Conservation (phyloP, 441 rosid species). For the Mallotus japonicus region DNA sequence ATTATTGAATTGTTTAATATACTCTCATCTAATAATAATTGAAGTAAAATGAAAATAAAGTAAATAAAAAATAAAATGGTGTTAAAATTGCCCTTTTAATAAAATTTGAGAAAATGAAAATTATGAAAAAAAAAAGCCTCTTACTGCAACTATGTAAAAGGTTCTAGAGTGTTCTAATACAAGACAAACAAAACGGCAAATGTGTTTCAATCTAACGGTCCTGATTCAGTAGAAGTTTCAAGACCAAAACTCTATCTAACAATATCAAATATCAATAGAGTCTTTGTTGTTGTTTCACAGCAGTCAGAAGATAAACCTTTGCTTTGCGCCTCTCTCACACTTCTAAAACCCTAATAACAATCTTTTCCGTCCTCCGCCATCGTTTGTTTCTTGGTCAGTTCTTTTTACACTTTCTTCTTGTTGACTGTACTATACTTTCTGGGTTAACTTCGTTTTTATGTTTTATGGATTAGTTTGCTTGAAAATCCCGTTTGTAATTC, state of each 20-base stretch:
- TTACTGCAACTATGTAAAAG: background rate
- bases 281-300: background rate
- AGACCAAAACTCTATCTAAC: conserved; percentile 21
- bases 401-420: background rate
- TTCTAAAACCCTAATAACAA: conserved; percentile 11
- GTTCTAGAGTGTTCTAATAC: conserved; percentile 45
- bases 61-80: too few relatives aligned
- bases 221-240: conserved; percentile 38
- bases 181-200: conserved; percentile 8
- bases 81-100: too few relatives aligned
- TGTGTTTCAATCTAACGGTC: conserved; percentile 33
- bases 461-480: background rate
- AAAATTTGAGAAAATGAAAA: too few relatives aligned
- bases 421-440: background rate
- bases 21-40: too few relatives aligned
- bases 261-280: background rate
- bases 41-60: too few relatives aligned
- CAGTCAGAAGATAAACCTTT: background rate
- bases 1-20: too few relatives aligned
- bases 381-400: conserved; percentile 1
- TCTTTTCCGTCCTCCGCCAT: background rate
- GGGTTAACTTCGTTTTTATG: background rate
- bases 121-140: too few relatives aligned
- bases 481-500: background rate
- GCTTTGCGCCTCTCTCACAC: background rate